Conservation (phyloP, 2,329 filamentous ascomycete genomes). For the Fusarium sambucinum region DNA sequence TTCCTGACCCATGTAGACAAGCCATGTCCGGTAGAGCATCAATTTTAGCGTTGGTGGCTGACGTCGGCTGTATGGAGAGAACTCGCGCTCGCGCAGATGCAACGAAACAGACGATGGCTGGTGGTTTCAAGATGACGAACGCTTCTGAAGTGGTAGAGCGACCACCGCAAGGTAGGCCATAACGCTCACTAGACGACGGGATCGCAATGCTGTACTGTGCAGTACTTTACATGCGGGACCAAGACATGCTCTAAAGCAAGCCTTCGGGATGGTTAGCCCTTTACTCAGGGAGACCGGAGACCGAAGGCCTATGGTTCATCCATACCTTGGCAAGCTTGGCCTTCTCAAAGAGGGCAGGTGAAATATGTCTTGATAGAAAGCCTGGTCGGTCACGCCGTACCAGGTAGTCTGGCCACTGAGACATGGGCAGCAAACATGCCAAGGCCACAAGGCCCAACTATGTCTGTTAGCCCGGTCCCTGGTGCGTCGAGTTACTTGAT, state of each 20-base stretch:
- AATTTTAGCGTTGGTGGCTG: neutral
- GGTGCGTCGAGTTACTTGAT: neutral
- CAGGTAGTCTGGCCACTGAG: neutral
- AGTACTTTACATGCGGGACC: neutral
- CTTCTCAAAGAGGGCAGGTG: too few relatives aligned
- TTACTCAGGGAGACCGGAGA: neutral
- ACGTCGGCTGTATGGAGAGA: neutral
- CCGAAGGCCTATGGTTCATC: neutral
- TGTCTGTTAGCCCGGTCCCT: neutral
- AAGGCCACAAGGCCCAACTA: neutral
- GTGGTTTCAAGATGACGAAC: neutral
- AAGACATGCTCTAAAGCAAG: neutral
- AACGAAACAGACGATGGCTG: neutral
- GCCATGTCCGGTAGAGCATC: neutral
- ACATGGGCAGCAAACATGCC: conserved; percentile 2
- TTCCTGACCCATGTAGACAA: neutral
- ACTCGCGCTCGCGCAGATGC: neutral
- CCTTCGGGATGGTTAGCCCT: neutral
- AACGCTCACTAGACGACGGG: neutral
- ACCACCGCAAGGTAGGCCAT: neutral
- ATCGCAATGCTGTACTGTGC: neutral
- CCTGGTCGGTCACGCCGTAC: neutral
- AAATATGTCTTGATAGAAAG: neutral
- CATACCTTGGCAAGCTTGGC: neutral
- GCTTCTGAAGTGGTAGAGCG: neutral